Evolutionary conservation across 495 filamentous ascomycete species (phyloP).

Genomic region (Cairneyella variabilis): DNA sequence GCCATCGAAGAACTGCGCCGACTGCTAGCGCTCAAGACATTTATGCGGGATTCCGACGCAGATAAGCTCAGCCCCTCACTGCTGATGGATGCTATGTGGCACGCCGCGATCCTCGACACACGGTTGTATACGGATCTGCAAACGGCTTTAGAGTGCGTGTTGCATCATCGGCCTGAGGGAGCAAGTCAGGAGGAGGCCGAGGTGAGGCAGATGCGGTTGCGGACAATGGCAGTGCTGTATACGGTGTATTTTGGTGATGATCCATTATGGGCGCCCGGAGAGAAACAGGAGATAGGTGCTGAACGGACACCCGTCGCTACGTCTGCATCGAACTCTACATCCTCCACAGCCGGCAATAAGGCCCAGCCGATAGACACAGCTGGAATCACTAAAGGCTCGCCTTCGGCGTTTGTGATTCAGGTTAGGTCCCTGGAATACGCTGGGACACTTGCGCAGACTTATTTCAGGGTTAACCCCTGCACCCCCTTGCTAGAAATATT

Average conservation of each 20-base stretch:
- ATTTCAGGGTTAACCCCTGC: too few relatives aligned
- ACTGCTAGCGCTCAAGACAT: neutral
- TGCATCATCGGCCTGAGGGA: constrained; percentile 7
- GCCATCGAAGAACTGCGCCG: constrained; percentile 6
- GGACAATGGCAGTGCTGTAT: neutral
- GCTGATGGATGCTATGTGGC: constrained; percentile 7
- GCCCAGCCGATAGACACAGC: too few relatives aligned
- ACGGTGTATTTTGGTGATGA: neutral
- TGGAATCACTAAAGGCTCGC: too few relatives aligned
- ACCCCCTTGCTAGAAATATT: too few relatives aligned
- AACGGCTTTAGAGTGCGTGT: neutral
- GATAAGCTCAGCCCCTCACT: neutral
- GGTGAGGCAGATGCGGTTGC: neutral
- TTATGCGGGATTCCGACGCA: neutral
- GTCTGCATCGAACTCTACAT: too few relatives aligned
- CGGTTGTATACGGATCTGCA: constrained; percentile 1
- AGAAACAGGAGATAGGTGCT: too few relatives aligned
- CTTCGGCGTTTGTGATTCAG: too few relatives aligned
- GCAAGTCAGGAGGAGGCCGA: constrained; percentile 2
- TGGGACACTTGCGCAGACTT: too few relatives aligned
- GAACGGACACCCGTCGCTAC: too few relatives aligned
- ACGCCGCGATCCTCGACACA: constrained; percentile 10
- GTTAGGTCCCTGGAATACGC: too few relatives aligned
- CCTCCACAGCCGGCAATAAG: too few relatives aligned
- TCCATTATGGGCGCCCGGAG: too few relatives aligned